A percentile compares a stretch with the other conserved stretches of the same genome.
Conservation (phyloP, 2,329 filamentous ascomycete species). For the Huntiella decipiens region DNA sequence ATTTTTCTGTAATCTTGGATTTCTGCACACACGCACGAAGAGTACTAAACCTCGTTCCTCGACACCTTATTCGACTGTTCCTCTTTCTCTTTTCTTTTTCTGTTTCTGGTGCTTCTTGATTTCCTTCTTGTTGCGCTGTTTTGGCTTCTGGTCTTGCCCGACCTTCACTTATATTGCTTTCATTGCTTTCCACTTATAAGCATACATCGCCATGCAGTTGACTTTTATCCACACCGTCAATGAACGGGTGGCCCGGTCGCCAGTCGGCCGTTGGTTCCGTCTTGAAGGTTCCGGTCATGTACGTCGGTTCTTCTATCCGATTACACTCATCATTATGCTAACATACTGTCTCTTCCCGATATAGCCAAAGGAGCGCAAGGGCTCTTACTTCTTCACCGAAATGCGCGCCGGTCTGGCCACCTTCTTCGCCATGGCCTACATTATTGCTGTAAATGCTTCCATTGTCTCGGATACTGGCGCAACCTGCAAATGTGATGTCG, state of each 20-base stretch:
- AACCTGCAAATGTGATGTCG: slow-evolving; percentile 46
- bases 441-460: slow-evolving; percentile 33
- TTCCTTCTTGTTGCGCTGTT: slow-evolving; percentile 11
- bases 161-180: slow-evolving; percentile 1
- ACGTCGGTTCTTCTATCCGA: slow-evolving; percentile 21
- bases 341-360: slow-evolving; percentile 1
- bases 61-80: neutral
- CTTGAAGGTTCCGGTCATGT: slow-evolving; percentile 71
- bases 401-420: slow-evolving; percentile 66
- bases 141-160: neutral
- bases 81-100: slow-evolving; percentile 2
- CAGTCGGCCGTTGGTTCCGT: slow-evolving; percentile 55
- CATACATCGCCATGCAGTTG: slow-evolving; percentile 34
- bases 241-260: slow-evolving; percentile 39
- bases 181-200: slow-evolving; percentile 14
- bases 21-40: too few relatives aligned
- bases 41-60: too few relatives aligned
- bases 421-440: slow-evolving; percentile 47
- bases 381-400: slow-evolving; percentile 65
- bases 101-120: neutral
- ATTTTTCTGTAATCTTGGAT: too few relatives aligned
- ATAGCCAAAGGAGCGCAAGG: slow-evolving; percentile 51
- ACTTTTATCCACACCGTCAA: slow-evolving; percentile 34
- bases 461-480: slow-evolving; percentile 48
- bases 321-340: neutral